Percentiles rank a stretch among this genome's conserved stretches.
Conservation (phyloP, 345 rosid genomes). For the Hibiscus trionum region DNA sequence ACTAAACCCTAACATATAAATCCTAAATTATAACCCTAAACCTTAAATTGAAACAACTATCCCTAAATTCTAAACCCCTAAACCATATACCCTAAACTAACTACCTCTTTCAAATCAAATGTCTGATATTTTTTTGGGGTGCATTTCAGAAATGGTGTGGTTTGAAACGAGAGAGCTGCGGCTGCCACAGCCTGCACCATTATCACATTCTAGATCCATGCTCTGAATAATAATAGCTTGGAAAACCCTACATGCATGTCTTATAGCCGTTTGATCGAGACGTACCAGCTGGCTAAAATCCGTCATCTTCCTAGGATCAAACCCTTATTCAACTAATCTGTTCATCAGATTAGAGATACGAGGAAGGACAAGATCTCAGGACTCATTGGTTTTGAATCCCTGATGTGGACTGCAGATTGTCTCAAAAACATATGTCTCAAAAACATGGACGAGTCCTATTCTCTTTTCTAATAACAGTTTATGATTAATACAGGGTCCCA, state of each 20-base stretch:
- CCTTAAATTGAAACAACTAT: too few relatives aligned
- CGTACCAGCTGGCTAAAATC: not conserved
- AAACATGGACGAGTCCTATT: constrained; percentile 6
- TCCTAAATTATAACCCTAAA: too few relatives aligned
- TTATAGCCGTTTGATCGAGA: not conserved
- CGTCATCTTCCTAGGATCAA: not conserved
- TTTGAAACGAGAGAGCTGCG: not conserved
- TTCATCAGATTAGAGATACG: constrained; percentile 4
- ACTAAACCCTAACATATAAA: too few relatives aligned
- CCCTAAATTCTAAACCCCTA: too few relatives aligned
- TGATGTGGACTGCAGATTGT: constrained; percentile 1
- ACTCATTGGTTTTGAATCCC: not conserved
- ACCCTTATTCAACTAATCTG: not conserved
- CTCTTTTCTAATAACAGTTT: not conserved
- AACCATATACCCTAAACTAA: too few relatives aligned
- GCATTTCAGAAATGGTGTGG: constrained; percentile 15
- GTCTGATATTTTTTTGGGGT: not conserved
- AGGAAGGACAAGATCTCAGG: not conserved
- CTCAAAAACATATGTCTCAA: not conserved
- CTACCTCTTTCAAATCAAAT: not conserved
- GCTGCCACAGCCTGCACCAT: not conserved
- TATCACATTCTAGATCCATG: too few relatives aligned
- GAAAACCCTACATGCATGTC: not conserved
- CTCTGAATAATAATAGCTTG: not conserved
- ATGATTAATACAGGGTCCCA: constrained; percentile 9